A percentile compares a stretch with the other conserved stretches of the same genome.
These are phyloP conservation scores for Erodium trifolium DNA, from an alignment of 441 rosid genomes.

Conservation along the genomic window DNA sequence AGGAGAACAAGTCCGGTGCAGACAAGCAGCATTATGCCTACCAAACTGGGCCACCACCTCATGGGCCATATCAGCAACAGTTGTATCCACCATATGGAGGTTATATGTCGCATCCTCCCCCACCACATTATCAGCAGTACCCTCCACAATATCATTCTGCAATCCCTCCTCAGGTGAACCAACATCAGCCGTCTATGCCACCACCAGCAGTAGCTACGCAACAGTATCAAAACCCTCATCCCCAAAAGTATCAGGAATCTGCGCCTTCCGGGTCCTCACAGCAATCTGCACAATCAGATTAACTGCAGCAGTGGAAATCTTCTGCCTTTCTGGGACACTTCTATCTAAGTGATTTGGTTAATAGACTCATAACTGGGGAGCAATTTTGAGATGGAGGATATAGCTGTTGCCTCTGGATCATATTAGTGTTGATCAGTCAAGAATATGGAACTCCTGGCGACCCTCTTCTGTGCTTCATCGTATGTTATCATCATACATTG, in stretches of 20 bases:
- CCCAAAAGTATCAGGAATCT: constrained; percentile 8
- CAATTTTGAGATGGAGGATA: not conserved
- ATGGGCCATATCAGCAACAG: constrained; percentile 45
- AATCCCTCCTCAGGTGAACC: constrained; percentile 40
- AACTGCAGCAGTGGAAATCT: constrained; percentile 19
- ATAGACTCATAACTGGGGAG: not conserved
- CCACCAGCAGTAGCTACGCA: constrained; percentile 1
- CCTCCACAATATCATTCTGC: constrained; percentile 40
- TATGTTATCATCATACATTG: not conserved
- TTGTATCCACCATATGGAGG: constrained; percentile 49
- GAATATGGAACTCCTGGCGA: not conserved
- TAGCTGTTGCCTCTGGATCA: not conserved
- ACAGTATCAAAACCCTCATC: not conserved
- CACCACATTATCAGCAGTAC: constrained; percentile 53
- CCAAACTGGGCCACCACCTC: constrained; percentile 46
- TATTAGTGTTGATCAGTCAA: not conserved
- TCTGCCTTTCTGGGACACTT: not conserved
- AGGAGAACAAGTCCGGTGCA: constrained; percentile 44
- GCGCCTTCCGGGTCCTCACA: constrained; percentile 27
- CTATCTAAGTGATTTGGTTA: not conserved
- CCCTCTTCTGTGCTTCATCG: not conserved
- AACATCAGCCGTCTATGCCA: constrained; percentile 44
- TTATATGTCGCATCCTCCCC: constrained; percentile 37
- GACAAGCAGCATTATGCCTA: constrained; percentile 47
- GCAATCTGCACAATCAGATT: constrained; percentile 23